phyloP scores from a whole-genome alignment of 768 basidiomycete genomes.

The Trametes villosa region DNA sequence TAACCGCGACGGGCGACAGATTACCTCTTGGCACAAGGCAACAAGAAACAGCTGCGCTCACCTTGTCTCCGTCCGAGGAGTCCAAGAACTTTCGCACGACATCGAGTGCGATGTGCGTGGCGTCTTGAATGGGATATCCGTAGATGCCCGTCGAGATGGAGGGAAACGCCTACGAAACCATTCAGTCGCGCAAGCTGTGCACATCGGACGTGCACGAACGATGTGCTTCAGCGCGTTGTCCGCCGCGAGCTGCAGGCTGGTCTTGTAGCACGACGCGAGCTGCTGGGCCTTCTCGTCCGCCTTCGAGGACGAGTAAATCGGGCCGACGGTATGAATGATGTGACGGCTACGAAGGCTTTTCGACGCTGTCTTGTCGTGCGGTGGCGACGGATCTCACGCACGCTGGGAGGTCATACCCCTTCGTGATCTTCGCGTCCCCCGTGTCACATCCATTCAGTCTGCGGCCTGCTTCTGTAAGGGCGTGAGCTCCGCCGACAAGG shows the following conservation, averaged over 20 bases:
- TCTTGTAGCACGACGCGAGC: conserved; percentile 71
- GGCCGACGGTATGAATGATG: conserved; percentile 85
- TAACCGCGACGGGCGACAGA: conserved; percentile 13
- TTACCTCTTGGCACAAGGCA: not conserved
- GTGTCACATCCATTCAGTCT: conserved; percentile 68
- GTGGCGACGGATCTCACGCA: conserved; percentile 42
- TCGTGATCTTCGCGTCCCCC: conserved; percentile 80
- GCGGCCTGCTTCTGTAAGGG: conserved; percentile 48
- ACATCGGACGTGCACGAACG: conserved; percentile 42
- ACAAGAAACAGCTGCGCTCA: conserved; percentile 15
- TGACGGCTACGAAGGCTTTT: conserved; percentile 50
- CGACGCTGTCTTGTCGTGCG: not conserved
- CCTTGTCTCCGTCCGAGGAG: conserved; percentile 48
- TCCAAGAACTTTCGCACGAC: conserved; percentile 62
- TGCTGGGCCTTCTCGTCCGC: conserved; percentile 51
- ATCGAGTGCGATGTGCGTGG: conserved; percentile 70
- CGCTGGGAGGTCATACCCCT: conserved; percentile 78
- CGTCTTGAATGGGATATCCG: conserved; percentile 74
- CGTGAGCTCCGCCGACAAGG: not conserved
- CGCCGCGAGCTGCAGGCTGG: conserved; percentile 63
- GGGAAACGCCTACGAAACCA: conserved; percentile 69
- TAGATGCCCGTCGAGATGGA: conserved; percentile 82
- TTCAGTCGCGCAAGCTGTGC: not conserved
- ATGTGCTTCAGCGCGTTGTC: conserved; percentile 65
- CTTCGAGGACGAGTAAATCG: conserved; percentile 54